Conservation (phyloP, 1,284 basidiomycete genomes). For the Exobasidium cylindrosporum region DNA sequence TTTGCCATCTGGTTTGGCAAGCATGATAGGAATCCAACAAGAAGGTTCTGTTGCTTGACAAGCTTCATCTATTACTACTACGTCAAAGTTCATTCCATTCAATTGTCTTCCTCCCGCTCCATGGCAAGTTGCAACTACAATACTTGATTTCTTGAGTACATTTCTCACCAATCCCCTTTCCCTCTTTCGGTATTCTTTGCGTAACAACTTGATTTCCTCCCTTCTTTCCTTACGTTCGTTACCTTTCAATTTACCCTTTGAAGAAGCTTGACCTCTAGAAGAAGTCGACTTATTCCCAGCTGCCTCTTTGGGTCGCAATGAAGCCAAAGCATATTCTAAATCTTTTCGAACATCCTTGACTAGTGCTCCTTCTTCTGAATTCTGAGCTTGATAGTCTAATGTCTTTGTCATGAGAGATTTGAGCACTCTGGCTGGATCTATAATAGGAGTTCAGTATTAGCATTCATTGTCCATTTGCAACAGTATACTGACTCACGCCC, state of each 20-base stretch:
- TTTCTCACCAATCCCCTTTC: constrained; percentile 77
- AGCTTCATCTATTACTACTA: constrained; percentile 85
- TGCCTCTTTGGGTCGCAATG: constrained; percentile 19
- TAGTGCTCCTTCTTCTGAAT: constrained; percentile 39
- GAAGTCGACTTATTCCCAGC: constrained; percentile 44
- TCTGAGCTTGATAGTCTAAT: constrained; percentile 77
- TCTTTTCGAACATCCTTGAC: constrained; percentile 43
- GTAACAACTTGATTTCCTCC: constrained; percentile 81
- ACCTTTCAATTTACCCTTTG: constrained; percentile 57
- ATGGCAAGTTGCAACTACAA: constrained; percentile 90
- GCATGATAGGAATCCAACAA: constrained; percentile 89
- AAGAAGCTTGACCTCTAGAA: constrained; percentile 18
- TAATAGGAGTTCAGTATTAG: constrained; percentile 59
- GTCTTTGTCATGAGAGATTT: constrained; percentile 73
- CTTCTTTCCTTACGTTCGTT: constrained; percentile 80
- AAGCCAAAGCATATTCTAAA: constrained; percentile 22
- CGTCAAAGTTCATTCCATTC: constrained; percentile 65
- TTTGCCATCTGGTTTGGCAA: constrained; percentile 25
- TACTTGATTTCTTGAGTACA: constrained; percentile 74
- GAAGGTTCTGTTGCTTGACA: constrained; percentile 95
- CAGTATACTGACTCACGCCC: constrained; percentile 60
- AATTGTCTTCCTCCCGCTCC: constrained; percentile 57
- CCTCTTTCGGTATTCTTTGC: constrained; percentile 88
- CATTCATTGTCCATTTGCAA: constrained; percentile 64
- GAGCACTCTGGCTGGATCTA: constrained; percentile 90